A percentile compares a stretch with the other conserved stretches of the same genome.
These are phyloP conservation scores for Cystobasidium pallidum DNA, from an alignment of 1,284 basidiomycete genomes.

Conservation along the genomic window DNA sequence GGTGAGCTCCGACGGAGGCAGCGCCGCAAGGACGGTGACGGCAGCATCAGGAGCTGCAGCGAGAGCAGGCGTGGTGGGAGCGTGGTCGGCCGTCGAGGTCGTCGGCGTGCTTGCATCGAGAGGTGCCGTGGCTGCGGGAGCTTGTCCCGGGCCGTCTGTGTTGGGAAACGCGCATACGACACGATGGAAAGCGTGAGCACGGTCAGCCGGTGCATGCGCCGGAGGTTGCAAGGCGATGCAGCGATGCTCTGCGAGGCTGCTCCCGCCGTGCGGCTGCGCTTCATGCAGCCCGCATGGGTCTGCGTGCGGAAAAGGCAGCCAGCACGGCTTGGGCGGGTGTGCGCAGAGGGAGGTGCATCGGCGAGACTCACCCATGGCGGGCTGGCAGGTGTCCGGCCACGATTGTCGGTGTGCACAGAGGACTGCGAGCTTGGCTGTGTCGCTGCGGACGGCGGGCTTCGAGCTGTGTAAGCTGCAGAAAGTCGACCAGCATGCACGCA, in stretches of 20 bases:
- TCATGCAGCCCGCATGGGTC: not conserved
- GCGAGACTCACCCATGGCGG: conserved; percentile 13
- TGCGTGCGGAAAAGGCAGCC: not conserved
- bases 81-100: not conserved
- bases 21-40: not conserved
- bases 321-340: not conserved
- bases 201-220: not conserved
- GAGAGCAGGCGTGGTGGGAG: not conserved
- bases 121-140: not conserved
- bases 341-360: not conserved
- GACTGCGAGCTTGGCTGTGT: not conserved
- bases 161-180: conserved; percentile 10
- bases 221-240: not conserved
- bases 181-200: not conserved
- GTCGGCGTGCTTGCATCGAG: not conserved
- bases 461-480: conserved; percentile 22
- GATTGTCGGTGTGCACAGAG: not conserved
- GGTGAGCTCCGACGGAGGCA: conserved; percentile 16
- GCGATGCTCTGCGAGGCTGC: not conserved
- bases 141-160: conserved; percentile 24
- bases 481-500: not conserved
- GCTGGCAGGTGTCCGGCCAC: not conserved
- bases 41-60: not conserved
- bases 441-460: not conserved
- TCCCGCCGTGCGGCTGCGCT: not conserved